Evolutionary conservation across 257 asterid genomes (phyloP).

Genomic region (Anisodus tanguticus): DNA sequence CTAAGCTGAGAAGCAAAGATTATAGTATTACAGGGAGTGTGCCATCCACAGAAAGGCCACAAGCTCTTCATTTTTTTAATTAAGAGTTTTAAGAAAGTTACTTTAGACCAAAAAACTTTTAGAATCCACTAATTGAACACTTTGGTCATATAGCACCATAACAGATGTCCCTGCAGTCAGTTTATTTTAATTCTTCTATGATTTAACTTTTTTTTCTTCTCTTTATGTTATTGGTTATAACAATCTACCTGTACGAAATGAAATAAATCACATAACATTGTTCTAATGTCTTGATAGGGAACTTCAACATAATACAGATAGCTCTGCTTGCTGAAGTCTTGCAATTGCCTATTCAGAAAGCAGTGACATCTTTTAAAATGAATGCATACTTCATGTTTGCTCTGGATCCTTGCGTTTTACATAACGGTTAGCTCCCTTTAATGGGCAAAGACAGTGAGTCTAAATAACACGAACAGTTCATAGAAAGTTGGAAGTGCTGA

Average conservation of each 20-base stretch:
- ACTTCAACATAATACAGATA: neutral
- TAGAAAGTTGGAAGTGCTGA: too few species aligned
- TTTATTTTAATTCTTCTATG: neutral
- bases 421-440: too few species aligned
- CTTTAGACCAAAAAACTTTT: constrained; percentile 5
- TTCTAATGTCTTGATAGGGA: neutral
- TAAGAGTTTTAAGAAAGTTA: neutral
- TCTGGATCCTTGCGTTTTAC: too few species aligned
- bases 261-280: too few species aligned
- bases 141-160: neutral
- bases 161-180: neutral
- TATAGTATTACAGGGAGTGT: constrained; percentile 51
- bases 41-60: constrained; percentile 34
- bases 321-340: neutral
- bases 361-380: neutral
- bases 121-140: constrained; percentile 14
- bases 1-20: constrained; percentile 23
- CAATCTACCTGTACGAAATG: neutral
- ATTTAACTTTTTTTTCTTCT: neutral
- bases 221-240: neutral
- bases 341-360: neutral
- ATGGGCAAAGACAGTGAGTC: too few species aligned
- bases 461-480: too few species aligned
- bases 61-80: neutral
- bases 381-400: neutral